phyloP scores from a whole-genome alignment of 2,329 filamentous ascomycete species.

The Xylaria polymorpha region DNA sequence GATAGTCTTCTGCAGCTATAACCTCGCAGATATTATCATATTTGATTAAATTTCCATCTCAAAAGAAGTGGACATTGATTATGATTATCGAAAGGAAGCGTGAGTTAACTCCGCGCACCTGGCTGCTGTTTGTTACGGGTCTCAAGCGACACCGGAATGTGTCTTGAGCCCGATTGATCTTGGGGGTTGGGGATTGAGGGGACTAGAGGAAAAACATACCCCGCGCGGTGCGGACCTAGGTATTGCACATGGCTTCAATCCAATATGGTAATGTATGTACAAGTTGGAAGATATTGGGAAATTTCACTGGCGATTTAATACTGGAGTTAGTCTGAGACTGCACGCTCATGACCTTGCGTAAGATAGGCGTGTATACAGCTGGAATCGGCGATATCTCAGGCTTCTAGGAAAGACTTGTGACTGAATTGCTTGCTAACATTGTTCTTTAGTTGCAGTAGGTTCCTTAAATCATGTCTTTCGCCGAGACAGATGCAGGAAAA shows the following conservation, averaged over 20 bases:
- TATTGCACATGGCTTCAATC: too few species aligned
- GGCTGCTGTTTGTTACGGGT: background rate
- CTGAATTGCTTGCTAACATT: too few species aligned
- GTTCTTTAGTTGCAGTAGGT: too few species aligned
- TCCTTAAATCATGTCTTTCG: too few species aligned
- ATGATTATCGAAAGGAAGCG: background rate
- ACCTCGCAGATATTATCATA: background rate
- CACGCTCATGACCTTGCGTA: too few species aligned
- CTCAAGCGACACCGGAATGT: background rate
- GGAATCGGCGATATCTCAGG: too few species aligned
- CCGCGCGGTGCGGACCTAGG: background rate
- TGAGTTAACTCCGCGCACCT: background rate
- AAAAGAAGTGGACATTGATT: background rate
- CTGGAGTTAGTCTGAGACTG: background rate
- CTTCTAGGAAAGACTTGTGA: too few species aligned
- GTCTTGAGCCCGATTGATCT: background rate
- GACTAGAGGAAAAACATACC: background rate
- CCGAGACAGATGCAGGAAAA: too few species aligned
- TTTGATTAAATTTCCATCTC: background rate
- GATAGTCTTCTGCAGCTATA: background rate
- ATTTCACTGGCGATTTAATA: background rate
- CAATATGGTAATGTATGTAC: too few species aligned
- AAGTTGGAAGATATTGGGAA: background rate
- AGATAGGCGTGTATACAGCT: too few species aligned
- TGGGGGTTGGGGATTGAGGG: background rate